phyloP scores from a whole-genome alignment of 2,329 filamentous ascomycete species.

The Nigrospora sphaerica region DNA sequence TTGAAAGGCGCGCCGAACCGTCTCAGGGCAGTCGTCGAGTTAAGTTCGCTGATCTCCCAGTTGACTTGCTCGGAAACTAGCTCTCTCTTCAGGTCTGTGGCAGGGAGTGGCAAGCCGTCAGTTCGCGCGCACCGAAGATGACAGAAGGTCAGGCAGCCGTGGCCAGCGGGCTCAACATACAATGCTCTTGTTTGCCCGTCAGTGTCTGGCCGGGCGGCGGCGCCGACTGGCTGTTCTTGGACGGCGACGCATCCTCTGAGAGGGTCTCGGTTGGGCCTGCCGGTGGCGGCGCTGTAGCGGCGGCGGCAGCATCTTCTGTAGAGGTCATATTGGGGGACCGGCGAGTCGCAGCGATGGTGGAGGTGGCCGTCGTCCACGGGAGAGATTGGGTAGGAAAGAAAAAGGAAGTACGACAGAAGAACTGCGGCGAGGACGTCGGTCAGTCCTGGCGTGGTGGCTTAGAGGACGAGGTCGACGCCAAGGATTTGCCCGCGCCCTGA shows the following conservation, averaged over 20 bases:
- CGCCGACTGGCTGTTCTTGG: conserved; percentile 4
- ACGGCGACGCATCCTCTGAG: not conserved
- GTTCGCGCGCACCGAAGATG: not conserved
- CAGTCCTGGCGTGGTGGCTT: too few species aligned
- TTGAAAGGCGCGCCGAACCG: conserved; percentile 94
- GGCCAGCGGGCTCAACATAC: conserved; percentile 38
- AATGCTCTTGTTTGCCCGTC: conserved; percentile 97
- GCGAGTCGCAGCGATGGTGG: too few species aligned
- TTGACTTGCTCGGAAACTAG: conserved; percentile 84
- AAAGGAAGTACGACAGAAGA: too few species aligned
- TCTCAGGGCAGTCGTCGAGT: conserved; percentile 87
- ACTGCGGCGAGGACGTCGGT: too few species aligned
- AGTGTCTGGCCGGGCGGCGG: conserved; percentile 44
- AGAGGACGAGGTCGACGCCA: too few species aligned
- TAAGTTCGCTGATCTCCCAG: conserved; percentile 86
- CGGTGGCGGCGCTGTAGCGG: not conserved
- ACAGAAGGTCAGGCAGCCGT: not conserved
- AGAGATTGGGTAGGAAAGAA: too few species aligned
- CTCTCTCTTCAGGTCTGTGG: conserved; percentile 85
- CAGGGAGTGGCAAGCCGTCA: conserved; percentile 9
- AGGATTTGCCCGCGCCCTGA: too few species aligned
- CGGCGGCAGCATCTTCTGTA: not conserved
- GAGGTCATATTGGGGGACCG: not conserved
- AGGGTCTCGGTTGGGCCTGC: not conserved
- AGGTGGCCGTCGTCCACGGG: too few species aligned